Base-by-base conservation (phyloP, 805 yeast genomes). In the Kazachstania psychrophila region DNA sequence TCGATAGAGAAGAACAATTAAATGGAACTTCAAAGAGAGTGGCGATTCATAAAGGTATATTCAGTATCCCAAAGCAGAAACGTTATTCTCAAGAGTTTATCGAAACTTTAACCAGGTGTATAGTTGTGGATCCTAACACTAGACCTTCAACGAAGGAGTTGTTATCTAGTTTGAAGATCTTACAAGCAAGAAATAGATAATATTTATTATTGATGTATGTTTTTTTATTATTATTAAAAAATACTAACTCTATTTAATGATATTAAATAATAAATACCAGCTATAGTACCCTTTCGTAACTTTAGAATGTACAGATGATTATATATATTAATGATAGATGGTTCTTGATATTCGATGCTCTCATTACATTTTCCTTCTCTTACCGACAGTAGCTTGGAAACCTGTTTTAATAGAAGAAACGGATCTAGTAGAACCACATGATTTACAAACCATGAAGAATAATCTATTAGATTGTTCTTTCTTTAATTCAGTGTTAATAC, bases 371-470 rank as follows among this genome's bases (percentile, higher is more conserved):
- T 70, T 81, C 77, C 77, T 83, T 79, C 89, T 83, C 65, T 82
- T 80, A 52, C 95, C 94, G 55, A 85, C 79, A 59, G 84, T 89
- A 52, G 98, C 99, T 72, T 88, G 96, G 95, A 85, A 92, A 81
- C 99, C 99, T 34, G 96, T 85, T 77, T 94, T 92, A 66, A 92
- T 92, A 32, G 96, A 86, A 50, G 92, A 77, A 40, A 92, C 99
- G 34, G 96, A 87, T 69, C 96, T 81, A 33, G 96, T 79, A 33
- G 95, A 84, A 50, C 98, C 98, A 74, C 99, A 92, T 39, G 94
- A 84, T 61, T 88, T 87, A 73, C 99, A 92, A 55, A 88, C 95
- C 72, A 92, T 73, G 72, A 92, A 92, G 70, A 85, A 94, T 67
- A 92, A 75, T 72, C 99, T 84, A 72, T 88, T 92, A 42, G 92